Evolutionary conservation across 2,329 filamentous ascomycete species (phyloP), one percentile per base, ranked within the genome.

Genomic region (Botrytis cinerea): DNA sequence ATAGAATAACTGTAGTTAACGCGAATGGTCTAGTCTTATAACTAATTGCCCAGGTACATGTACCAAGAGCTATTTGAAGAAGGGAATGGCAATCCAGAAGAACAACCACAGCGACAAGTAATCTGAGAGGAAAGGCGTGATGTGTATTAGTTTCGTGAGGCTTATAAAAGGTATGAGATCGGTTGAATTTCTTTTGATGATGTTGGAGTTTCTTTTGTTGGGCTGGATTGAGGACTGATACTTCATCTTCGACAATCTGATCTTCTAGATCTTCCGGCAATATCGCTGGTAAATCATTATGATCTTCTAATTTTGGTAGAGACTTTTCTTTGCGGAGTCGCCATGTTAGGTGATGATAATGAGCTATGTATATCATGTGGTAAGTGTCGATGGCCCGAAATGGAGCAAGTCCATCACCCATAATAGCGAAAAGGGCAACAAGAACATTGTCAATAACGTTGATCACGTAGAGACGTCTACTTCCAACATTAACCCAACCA

Each of bases 101-200:
- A 10, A 93, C 85, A n/a, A 95, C 91, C 74, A 95, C 90, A 73
- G 92, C 90, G 54, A 96, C 86, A 46, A 97, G 89, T 9, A 94
- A 85, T 46, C 87, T 86, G 1, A 95, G 84, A 0, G 93, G 93
- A 75, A 97, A 97, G 0, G 93, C 91, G 80, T 90, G 87, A 80
- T 97, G 93, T 0, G 93, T 97, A 48, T 89, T 86, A 0, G 93
- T 97, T 82, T 97, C 93, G 81, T 97, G 92, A 0, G 93, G 93
- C 79, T 95, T 95, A 85, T 97, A 97, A 82, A 95, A 97, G 9
- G 92, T 94, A 81, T 97, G 93, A 0, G 91, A 94, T 77, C 92
- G 93, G 79, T 91, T 87, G 79, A 96, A 92, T 79, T 95, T 95
- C 77, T 86, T 87, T 79, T 95, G 92, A 79, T 97, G 93, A 80